Evolutionary conservation across 768 basidiomycete species (phyloP), one percentile per base, ranked within the genome.

Genomic region (Boletellus sp.): DNA sequence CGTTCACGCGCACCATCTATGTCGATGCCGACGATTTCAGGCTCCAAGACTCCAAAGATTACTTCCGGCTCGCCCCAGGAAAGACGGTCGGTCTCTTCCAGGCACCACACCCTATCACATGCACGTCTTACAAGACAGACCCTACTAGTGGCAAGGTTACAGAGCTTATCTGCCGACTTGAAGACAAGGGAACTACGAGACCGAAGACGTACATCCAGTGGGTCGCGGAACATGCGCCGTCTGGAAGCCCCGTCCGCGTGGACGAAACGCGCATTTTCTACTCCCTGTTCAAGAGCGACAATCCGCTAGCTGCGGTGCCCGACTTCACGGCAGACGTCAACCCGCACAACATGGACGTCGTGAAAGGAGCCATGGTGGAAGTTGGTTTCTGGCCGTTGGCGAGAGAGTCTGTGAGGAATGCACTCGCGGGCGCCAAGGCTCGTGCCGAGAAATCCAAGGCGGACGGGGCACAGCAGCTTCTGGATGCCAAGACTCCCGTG

Each of bases 71-170:
- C 40, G 92, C 95, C 15, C 96, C 96, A 7, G 94, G 94, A 40
- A 97, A 97, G 74, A 92, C 93, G 0, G 96, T 98, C 37, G 96
- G 96, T 15, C 74, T 99, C 23, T 95, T 97, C 78, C 88, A 94
- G 65, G 93, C 85, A 15, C 94, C 94, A 3, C 72, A 84, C 67
- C 91, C 94, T 8, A 88, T 99, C 63, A 94, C 93, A 20, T 95
- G 92, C 69, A 88, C 83, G n/a, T 90, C 89, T 5, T 90, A 86
- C 76, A 85, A 84, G 70, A 84, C 77, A 1, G 86, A 96, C 68
- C 75, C 84, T 3, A 61, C 66, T 3, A 83, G 83, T 0, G 90
- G 92, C 20, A 71, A 81, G 45, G 86, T 96, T 6, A 75, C 75
- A 4, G 93, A 95, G 67, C 79, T 99, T 45, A 67, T 87, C 43